Evolutionary conservation across 345 rosid species (phyloP), one percentile per base, ranked within the genome.

Genomic region (Linum lewisii): DNA sequence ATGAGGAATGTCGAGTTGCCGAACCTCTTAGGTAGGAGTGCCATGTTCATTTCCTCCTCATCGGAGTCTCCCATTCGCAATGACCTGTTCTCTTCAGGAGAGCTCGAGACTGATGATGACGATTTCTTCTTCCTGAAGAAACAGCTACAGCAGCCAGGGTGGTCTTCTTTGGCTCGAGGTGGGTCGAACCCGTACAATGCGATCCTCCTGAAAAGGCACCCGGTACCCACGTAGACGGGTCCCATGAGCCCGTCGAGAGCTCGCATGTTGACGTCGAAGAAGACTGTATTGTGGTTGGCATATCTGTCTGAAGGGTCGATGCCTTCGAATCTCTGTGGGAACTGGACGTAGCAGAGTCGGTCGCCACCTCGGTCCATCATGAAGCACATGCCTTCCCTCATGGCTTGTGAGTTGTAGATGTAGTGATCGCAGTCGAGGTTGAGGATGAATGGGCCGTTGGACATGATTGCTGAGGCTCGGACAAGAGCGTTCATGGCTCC

Each of bases 331-430:
- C 98, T 76, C 72, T 92, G 98, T 24, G 98, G 98, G 69, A 92
- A 92, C 83, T 92, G 98, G 32, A 92, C 87, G 57, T 92, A 92
- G 75, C 97, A 86, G 50, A 92, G 61, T 20, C 97, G 81, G 24
- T 92, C 98, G n/a, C 98, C 98, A 24, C 98, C 98, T 73, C 98
- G 72, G 64, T 92, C 98, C 97, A 92, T 82, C 98, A 92, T 92
- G 79, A 92, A 92, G 72, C 98, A 92, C 95, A 92, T 92, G 50
- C 98, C 98, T 80, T 92, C 98, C 71, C 94, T 84, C 77, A 92
- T 51, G 13, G 97, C 98, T 72, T 78, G 80, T 23, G 97, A 92
- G 73, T 92, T 88, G 84, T 92, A 92, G 63, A 92, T 86, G 76
- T 92, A 92, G 78, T 92, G 98, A 59, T 92, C 98, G 61, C 98